These are phyloP conservation scores for Xylaria sp. DNA, from an alignment of 2,329 filamentous ascomycete genomes.

Conservation along the genomic window DNA sequence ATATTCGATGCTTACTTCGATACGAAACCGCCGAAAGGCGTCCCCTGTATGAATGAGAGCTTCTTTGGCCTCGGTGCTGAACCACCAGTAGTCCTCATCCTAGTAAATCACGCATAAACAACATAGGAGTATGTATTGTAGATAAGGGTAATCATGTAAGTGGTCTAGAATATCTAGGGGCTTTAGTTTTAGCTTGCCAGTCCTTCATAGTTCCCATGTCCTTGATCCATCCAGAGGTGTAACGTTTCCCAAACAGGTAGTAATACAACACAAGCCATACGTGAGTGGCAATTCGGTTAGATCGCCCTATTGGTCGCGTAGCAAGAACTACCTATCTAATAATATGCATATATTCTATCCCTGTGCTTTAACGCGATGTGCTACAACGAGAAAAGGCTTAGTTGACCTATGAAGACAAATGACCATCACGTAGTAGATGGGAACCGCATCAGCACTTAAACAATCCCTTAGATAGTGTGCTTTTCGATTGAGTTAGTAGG, in stretches of 20 bases:
- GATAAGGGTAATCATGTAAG: too few species aligned
- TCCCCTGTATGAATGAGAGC: constrained; percentile 18
- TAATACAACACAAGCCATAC: not conserved
- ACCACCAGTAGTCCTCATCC: not conserved
- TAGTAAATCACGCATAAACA: too few species aligned
- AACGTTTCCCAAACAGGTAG: not conserved
- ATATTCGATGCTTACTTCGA: too few species aligned
- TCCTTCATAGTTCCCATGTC: too few species aligned
- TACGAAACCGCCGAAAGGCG: constrained; percentile 12
- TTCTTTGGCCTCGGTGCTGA: constrained; percentile 27
- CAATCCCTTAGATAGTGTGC: not conserved
- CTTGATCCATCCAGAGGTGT: too few species aligned
- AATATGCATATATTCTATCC: not conserved
- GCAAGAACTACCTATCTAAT: not conserved
- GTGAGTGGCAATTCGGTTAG: not conserved
- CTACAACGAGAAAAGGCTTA: not conserved
- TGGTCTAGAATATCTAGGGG: too few species aligned
- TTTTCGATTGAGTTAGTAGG: not conserved
- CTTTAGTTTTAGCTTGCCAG: too few species aligned
- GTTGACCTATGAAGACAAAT: not conserved
- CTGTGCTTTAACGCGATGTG: not conserved
- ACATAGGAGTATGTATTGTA: too few species aligned
- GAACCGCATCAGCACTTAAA: too few species aligned
- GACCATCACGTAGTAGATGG: too few species aligned
- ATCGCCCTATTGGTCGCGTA: not conserved